A percentile compares a stretch with the other conserved stretches of the same genome.
Evolutionary conservation across 805 yeast genomes (phyloP).

Genomic region (Saitoella complicata): DNA sequence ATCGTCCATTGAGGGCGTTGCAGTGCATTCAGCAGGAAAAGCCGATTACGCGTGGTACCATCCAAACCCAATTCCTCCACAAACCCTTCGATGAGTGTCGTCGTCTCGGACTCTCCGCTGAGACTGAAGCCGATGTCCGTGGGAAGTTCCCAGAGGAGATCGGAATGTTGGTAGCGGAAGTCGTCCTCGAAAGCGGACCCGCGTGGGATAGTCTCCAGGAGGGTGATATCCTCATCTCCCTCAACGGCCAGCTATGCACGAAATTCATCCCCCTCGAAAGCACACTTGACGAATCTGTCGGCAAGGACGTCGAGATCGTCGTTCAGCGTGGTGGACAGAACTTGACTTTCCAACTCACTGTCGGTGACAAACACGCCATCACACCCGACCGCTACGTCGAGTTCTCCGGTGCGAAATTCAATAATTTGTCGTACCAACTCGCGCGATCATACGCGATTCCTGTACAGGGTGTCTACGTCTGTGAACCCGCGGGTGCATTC

Average conservation of each 20-base stretch:
- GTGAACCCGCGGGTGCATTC: slow-evolving; percentile 66
- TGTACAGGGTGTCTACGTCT: slow-evolving; percentile 66
- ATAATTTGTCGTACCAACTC: slow-evolving; percentile 72
- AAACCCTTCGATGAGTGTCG: slow-evolving; percentile 77
- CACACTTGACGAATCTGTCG: slow-evolving; percentile 58
- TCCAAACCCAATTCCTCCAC: slow-evolving; percentile 76
- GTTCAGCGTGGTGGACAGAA: slow-evolving; percentile 64
- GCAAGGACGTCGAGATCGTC: slow-evolving; percentile 35
- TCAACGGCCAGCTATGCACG: slow-evolving; percentile 40
- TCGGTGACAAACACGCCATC: slow-evolving; percentile 64
- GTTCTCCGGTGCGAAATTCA: slow-evolving; percentile 76
- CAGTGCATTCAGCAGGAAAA: slow-evolving; percentile 43
- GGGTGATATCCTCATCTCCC: slow-evolving; percentile 69
- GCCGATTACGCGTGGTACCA: slow-evolving; percentile 74
- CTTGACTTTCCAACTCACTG: slow-evolving; percentile 32
- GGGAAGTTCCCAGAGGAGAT: slow-evolving; percentile 51
- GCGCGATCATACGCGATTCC: slow-evolving; percentile 76
- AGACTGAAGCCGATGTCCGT: slow-evolving; percentile 57
- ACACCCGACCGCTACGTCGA: slow-evolving; percentile 71
- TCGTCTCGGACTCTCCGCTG: slow-evolving; percentile 64
- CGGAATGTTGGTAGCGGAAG: slow-evolving; percentile 70
- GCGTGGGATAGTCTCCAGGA: slow-evolving; percentile 57
- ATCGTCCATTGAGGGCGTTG: slow-evolving; percentile 68
- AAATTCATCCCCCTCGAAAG: slow-evolving; percentile 72
- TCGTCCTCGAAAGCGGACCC: slow-evolving; percentile 74